Evolutionary conservation across 306 rosid species (phyloP), one percentile per base, ranked within the genome.

Genomic region (Casuarina cunninghamiana): DNA sequence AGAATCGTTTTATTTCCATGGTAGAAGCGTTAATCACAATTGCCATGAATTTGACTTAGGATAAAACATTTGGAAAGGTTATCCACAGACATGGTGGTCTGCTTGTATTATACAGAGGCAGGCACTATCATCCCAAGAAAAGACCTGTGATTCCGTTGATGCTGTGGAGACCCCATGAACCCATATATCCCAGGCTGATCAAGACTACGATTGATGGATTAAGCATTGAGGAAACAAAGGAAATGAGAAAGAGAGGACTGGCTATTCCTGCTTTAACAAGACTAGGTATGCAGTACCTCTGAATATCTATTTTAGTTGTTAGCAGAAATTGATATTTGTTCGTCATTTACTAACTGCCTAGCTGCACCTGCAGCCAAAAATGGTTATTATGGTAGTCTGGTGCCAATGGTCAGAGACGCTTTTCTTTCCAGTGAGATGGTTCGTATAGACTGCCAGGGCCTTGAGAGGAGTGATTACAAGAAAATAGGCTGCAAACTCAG

Each of bases 151-250:
- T 92, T 86, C 99, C 99, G 62, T 77, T 89, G 69, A 95, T 93
- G 99, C 80, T 95, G 84, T 95, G 99, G 99, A 92, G 83, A 81
- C 97, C 99, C 58, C 93, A 91, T 51, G 97, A 91, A 70, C 97
- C 97, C 17, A 69, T 92, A 46, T 95, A 90, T 86, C 98, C 97
- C 44, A 93, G 93, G 85, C 83, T 95, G 83, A 88, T 93, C 67
- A 95, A 91, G 86, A 86, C 97, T 73, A 91, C 97, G 49, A 91
- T 95, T 19, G 96, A 89, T 68, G 98, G 97, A 75, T 85, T 95
- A 79, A 90, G 87, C 80, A 87, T 92, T 50, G 87, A 82, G 57
- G 98, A 92, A 81, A 95, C 98, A 63, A 92, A 92, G 88, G 90
- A 83, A 78, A 92, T 91, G 93, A 89, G 96, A 83, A 95, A 91